Conservation (phyloP, 1,284 basidiomycete genomes). For the Sphaerobolus stellatus region DNA sequence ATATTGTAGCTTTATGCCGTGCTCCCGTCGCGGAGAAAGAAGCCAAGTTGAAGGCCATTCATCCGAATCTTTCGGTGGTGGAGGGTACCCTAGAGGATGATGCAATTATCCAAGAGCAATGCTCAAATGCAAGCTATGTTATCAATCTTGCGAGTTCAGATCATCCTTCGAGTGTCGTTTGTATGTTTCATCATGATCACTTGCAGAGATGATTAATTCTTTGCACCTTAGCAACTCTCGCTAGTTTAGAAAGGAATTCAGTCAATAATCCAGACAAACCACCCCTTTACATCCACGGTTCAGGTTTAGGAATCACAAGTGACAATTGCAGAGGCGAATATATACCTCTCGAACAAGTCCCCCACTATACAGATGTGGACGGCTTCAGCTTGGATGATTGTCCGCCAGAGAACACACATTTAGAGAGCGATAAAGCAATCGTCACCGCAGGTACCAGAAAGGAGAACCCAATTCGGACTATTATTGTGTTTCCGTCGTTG, state of each 20-base stretch:
- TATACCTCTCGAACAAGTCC: too few species aligned
- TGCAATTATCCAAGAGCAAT: constrained; percentile 35
- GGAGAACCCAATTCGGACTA: too few species aligned
- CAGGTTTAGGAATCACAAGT: too few species aligned
- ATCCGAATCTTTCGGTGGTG: constrained; percentile 33
- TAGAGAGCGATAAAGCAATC: too few species aligned
- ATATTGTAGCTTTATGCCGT: constrained; percentile 37
- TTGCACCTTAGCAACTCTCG: constrained; percentile 34
- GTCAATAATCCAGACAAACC: constrained; percentile 31
- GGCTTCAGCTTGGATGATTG: too few species aligned
- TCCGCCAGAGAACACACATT: too few species aligned
- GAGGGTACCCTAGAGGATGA: constrained; percentile 39
- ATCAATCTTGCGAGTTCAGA: constrained; percentile 44
- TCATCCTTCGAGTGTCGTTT: constrained; percentile 33
- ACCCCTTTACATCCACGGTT: too few species aligned
- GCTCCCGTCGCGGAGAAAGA: constrained; percentile 30
- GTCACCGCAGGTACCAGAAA: too few species aligned
- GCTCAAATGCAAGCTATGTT: constrained; percentile 32
- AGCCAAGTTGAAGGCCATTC: constrained; percentile 28
- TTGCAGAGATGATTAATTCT: background rate
- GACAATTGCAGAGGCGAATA: too few species aligned
- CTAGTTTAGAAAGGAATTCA: constrained; percentile 38
- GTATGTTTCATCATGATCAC: constrained; percentile 26
- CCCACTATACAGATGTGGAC: too few species aligned
- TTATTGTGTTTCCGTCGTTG: too few species aligned